Evolutionary conservation across 805 yeast genomes (phyloP), one percentile per base, ranked within the genome.

Genomic region (Zygosaccharomyces lentus): DNA sequence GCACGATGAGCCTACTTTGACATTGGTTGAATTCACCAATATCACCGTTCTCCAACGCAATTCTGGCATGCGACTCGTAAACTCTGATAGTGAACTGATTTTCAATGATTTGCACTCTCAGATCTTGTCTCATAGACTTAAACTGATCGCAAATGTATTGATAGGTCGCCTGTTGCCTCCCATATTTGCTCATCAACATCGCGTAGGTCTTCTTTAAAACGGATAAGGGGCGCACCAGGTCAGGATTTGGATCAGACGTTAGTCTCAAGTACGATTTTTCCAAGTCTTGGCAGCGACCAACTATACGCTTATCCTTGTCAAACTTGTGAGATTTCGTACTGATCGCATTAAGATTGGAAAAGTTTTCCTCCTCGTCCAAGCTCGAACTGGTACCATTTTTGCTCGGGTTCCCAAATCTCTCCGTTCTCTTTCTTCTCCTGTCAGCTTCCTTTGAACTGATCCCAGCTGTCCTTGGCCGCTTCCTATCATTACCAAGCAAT

Each of bases 21-120:
- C 98, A 93, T 64, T 91, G 97, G 68, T 93, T 93, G 64, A 86
- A 89, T 64, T 93, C 98, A 8, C 97, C 97, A 51, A 91, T 67
- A 64, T 91, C 99, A 34, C 77, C 75, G 59, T 84, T 82, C 54
- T 81, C 84, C 31, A 91, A 74, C 0, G 97, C 95, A n/a, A 90
- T 70, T 40, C 89, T 77, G 3, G 93, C 93, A 65, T 91, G 95
- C 2, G 81, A 75, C 64, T 88, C 93, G 64, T 93, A 91, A 0
- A 88, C 96, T 45, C 68, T 60, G 5, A 88, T 77, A 0, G 96
- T 78, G 60, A 93, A 86, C 36, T 77, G 81, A 57, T 80, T 80
- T 56, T 82, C 82, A 36, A 91, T 82, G 59, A 85, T 85, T 67
- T 91, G 99, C 8, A 91, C 97, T 2, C 95, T 86, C 52, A 91